A percentile compares a stretch with the other conserved stretches of the same genome.
Evolutionary conservation across 2,329 filamentous ascomycete genomes (phyloP).

Genomic region (Clarireedia paspali): DNA sequence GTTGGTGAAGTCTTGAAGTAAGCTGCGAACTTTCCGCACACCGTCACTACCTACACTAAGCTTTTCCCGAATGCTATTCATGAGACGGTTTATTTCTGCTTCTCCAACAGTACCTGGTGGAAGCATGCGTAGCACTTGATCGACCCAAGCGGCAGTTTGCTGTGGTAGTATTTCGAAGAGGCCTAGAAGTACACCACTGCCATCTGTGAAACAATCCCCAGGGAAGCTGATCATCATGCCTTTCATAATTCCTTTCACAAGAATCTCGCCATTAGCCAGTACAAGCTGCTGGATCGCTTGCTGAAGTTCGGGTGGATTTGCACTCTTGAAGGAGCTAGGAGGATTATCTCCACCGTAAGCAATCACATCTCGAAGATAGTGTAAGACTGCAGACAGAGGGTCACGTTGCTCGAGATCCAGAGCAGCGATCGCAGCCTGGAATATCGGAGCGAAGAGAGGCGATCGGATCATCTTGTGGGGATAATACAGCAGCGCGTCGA

Average conservation of each 20-base stretch:
- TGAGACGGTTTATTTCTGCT: conserved; percentile 71
- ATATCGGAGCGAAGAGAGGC: conserved; percentile 69
- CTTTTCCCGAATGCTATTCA: conserved; percentile 73
- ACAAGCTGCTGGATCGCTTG: conserved; percentile 67
- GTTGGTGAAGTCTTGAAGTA: conserved; percentile 95
- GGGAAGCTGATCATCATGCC: conserved; percentile 99
- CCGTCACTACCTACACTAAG: conserved; percentile 56
- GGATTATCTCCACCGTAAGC: conserved; percentile 77
- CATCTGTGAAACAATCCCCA: conserved; percentile 89
- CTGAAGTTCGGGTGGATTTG: conserved; percentile 62
- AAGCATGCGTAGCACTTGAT: conserved; percentile 74
- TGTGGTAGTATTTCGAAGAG: conserved; percentile 81
- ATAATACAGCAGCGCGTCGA: conserved; percentile 90
- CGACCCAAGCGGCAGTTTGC: conserved; percentile 75
- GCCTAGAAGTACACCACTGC: conserved; percentile 82
- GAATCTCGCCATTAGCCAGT: conserved; percentile 59
- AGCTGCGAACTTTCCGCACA: conserved; percentile 68
- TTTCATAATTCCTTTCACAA: conserved; percentile 84
- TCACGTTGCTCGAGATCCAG: conserved; percentile 86
- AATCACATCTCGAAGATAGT: conserved; percentile 86
- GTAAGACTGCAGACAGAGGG: conserved; percentile 81
- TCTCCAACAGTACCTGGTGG: conserved; percentile 75
- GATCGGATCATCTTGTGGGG: conserved; percentile 77
- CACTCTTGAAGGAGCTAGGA: conserved; percentile 51
- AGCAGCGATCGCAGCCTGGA: conserved; percentile 79